Conservation (phyloP, 805 yeast genomes). For the Wickerhamiella allomyrinae region DNA sequence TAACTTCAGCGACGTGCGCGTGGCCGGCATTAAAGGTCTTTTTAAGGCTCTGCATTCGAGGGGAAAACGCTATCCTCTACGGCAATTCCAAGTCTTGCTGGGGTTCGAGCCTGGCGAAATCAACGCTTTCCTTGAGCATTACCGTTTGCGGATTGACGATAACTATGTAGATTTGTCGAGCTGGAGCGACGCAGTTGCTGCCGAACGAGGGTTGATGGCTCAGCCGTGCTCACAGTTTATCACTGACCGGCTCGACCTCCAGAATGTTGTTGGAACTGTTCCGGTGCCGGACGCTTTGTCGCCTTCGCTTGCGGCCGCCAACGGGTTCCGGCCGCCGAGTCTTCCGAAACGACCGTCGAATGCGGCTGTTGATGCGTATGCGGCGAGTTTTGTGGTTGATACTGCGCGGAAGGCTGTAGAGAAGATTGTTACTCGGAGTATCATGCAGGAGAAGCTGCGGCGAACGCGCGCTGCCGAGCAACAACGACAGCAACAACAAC, state of each 20-base stretch:
- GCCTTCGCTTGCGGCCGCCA: not conserved
- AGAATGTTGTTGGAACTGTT: not conserved
- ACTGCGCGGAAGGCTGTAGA: no score
- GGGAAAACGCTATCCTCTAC: constrained; percentile 34
- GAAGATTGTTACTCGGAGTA: no score
- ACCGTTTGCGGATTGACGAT: constrained; percentile 30
- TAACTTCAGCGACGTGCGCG: constrained; percentile 65
- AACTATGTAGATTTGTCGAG: constrained; percentile 11
- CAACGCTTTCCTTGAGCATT: constrained; percentile 44
- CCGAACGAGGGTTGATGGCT: constrained; percentile 1
- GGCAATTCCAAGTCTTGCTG: constrained; percentile 34
- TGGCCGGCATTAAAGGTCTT: constrained; percentile 56
- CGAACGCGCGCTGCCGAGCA: no score
- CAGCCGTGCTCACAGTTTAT: constrained; percentile 4
- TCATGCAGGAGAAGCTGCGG: no score
- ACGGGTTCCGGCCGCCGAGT: not conserved
- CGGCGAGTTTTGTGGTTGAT: no score
- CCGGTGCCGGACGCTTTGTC: not conserved
- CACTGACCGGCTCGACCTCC: not conserved
- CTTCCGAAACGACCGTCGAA: no score
- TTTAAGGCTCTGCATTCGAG: constrained; percentile 55
- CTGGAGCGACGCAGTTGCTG: constrained; percentile 11
- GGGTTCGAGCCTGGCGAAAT: constrained; percentile 56
- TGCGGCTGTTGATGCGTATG: no score
- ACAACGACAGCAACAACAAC: not conserved